phyloP scores from a whole-genome alignment of 768 basidiomycete genomes.

The Pholiota microspora region DNA sequence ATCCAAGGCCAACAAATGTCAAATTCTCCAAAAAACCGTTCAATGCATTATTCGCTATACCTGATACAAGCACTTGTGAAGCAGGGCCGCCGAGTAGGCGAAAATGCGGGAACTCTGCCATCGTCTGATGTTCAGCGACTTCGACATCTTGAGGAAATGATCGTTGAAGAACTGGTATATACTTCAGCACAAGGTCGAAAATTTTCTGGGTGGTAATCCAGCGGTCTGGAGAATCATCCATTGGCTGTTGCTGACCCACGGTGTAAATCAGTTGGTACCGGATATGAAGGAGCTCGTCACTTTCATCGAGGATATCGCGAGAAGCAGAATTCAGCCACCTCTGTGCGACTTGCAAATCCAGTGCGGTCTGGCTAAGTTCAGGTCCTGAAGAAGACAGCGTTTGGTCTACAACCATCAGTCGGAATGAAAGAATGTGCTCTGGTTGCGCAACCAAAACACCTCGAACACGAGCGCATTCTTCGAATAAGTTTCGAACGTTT shows the following conservation, averaged over 20 bases:
- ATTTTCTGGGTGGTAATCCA: constrained; percentile 41
- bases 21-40: constrained; percentile 11
- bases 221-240: constrained; percentile 41
- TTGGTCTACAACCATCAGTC: constrained; percentile 43
- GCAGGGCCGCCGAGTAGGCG: constrained; percentile 13
- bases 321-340: constrained; percentile 25
- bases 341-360: constrained; percentile 23
- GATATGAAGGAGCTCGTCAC: constrained; percentile 46
- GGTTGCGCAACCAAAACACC: constrained; percentile 53
- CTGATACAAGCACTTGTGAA: constrained; percentile 7
- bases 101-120: constrained; percentile 7
- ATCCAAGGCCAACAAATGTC: constrained; percentile 10
- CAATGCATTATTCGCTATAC: constrained; percentile 8
- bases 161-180: constrained; percentile 13
- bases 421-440: constrained; percentile 52
- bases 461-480: constrained; percentile 33
- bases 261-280: constrained; percentile 51
- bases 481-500: constrained; percentile 29
- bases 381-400: constrained; percentile 9
- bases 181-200: constrained; percentile 26
- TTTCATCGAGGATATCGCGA: constrained; percentile 44
- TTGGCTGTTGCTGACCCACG: constrained; percentile 30
- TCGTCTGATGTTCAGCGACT: not conserved
- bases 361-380: constrained; percentile 9
- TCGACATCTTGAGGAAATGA: constrained; percentile 22